Conservation (phyloP, 2,329 filamentous ascomycete species). For the Drechslerella stenobrocha region DNA sequence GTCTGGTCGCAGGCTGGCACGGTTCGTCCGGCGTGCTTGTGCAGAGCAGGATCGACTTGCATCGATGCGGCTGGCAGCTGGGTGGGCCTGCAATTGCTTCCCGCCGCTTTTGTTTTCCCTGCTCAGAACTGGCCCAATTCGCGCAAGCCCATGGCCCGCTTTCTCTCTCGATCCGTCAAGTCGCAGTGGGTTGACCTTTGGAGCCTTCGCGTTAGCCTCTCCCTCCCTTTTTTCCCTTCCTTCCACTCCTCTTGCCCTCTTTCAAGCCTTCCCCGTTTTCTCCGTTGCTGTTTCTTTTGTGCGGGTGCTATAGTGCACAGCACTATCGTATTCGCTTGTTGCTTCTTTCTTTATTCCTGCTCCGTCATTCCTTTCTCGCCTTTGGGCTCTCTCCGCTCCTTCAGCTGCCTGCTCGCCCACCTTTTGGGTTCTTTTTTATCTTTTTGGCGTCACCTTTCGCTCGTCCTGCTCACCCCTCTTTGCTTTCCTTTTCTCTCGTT, state of each 20-base stretch:
- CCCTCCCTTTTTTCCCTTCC: conserved; percentile 4
- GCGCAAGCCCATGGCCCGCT: conserved; percentile 3
- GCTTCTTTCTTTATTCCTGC: neutral
- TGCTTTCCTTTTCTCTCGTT: neutral
- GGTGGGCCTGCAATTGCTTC: conserved; percentile 5
- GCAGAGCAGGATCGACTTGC: neutral
- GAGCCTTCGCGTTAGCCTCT: neutral
- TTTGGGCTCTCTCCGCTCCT: conserved; percentile 3
- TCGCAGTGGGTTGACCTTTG: conserved; percentile 8
- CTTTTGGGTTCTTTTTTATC: neutral
- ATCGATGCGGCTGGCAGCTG: conserved; percentile 7
- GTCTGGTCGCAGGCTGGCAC: neutral
- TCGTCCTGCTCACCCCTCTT: neutral
- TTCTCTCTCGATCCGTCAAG: conserved; percentile 9
- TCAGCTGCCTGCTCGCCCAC: neutral
- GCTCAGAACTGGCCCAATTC: conserved; percentile 3
- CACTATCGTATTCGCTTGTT: no score
- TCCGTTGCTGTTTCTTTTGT: conserved; percentile 12
- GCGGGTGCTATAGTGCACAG: neutral
- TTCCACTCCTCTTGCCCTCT: conserved; percentile 15
- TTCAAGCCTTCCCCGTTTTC: conserved; percentile 15
- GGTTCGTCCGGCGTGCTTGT: no score
- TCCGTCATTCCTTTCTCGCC: conserved; percentile 3
- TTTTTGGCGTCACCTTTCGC: neutral
- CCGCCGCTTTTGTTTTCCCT: conserved; percentile 9